Evolutionary conservation across 495 filamentous ascomycete genomes (phyloP).

Genomic region (Penicillium salamii): DNA sequence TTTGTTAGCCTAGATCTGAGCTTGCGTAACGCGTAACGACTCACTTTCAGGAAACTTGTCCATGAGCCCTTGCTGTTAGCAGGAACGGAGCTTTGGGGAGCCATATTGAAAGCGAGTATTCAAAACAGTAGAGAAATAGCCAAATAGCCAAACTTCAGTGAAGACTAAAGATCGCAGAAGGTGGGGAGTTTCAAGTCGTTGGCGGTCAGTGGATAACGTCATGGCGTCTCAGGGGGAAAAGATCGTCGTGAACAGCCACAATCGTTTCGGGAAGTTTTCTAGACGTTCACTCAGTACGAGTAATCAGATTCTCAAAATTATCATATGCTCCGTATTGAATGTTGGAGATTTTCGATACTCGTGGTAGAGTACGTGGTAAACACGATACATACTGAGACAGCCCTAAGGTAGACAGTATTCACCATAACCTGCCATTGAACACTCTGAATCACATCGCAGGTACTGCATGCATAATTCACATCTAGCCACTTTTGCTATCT

Average conservation of each 20-base stretch:
- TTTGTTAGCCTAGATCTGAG: not conserved
- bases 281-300: not conserved
- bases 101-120: conserved; percentile 26
- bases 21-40: conserved; percentile 1
- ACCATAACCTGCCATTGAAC: too few relatives aligned
- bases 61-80: conserved; percentile 49
- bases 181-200: conserved; percentile 11
- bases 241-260: conserved; percentile 19
- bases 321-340: too few relatives aligned
- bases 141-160: not conserved
- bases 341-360: too few relatives aligned
- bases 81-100: conserved; percentile 34
- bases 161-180: not conserved
- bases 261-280: not conserved
- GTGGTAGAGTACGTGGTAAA: too few relatives aligned
- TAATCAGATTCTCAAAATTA: too few relatives aligned
- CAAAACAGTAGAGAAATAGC: not conserved
- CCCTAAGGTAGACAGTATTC: too few relatives aligned
- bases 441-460: too few relatives aligned
- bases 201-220: conserved; percentile 29
- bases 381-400: too few relatives aligned
- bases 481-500: too few relatives aligned
- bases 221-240: conserved; percentile 9
- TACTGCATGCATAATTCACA: too few relatives aligned
- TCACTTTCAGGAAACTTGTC: conserved; percentile 54